Conservation (phyloP, 345 rosid genomes). For the Citrus sinensis region DNA sequence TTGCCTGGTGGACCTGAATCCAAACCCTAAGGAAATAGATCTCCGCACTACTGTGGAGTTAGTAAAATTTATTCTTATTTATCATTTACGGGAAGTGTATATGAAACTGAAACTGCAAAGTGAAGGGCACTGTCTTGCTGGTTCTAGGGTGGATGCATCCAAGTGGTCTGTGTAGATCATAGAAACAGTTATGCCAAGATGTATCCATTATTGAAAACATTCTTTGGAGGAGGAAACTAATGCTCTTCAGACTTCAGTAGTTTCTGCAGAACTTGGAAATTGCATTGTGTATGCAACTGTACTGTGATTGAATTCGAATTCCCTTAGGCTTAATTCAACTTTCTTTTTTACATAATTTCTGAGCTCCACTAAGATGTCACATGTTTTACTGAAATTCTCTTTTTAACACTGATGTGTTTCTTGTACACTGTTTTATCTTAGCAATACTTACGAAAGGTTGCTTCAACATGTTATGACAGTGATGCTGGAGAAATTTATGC, state of each 20-base stretch:
- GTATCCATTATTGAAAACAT: not conserved
- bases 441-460: conserved; percentile 8
- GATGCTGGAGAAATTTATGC: conserved; percentile 84
- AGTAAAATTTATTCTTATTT: not conserved
- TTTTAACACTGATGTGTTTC: not conserved
- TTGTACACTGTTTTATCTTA: not conserved
- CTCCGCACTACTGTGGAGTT: not conserved
- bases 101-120: not conserved
- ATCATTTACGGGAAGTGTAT: not conserved
- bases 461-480: conserved; percentile 40
- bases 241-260: not conserved
- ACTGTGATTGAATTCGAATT: not conserved
- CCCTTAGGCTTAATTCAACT: not conserved
- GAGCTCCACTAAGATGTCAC: not conserved
- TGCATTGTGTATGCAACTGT: not conserved
- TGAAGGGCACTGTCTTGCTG: not conserved
- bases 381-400: not conserved
- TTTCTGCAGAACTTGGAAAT: not conserved
- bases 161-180: not conserved
- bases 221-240: not conserved
- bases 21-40: not conserved
- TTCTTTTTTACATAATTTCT: not conserved
- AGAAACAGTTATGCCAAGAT: not conserved
- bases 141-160: not conserved
- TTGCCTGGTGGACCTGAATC: not conserved